A percentile compares a stretch with the other conserved stretches of the same genome.
These are phyloP conservation scores for Aspergillus bridgeri DNA, from an alignment of 495 filamentous ascomycete species.

Conservation along the genomic window DNA sequence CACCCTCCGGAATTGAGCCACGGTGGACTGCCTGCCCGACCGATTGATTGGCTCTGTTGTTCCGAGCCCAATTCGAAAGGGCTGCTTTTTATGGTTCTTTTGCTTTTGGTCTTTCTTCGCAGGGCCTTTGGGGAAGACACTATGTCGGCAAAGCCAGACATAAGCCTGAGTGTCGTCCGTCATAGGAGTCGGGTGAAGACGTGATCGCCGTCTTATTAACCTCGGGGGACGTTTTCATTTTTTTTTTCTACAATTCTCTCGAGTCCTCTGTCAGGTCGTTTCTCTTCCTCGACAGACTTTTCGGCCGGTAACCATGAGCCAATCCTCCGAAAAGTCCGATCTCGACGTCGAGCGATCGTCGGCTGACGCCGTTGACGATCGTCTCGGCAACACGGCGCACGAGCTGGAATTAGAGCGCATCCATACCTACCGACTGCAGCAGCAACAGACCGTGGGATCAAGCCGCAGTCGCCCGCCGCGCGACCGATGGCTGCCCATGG, in stretches of 20 bases:
- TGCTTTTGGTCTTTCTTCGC: not conserved
- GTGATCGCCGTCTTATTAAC: not conserved
- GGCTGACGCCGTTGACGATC: not conserved
- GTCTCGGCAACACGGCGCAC: slow-evolving; percentile 10
- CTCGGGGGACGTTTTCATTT: not conserved
- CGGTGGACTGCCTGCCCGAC: not conserved
- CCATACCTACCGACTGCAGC: slow-evolving; percentile 30
- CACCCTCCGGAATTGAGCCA: not conserved
- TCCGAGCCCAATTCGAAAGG: not conserved
- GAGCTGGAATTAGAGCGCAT: slow-evolving; percentile 22
- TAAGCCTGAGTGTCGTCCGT: not conserved
- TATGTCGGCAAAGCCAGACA: not conserved
- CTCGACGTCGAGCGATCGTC: not conserved
- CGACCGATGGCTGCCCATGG: slow-evolving; percentile 30
- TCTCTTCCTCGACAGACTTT: not conserved
- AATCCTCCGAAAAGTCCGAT: not conserved
- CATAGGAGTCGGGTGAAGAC: not conserved
- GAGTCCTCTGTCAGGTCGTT: not conserved
- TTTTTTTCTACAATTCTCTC: not conserved
- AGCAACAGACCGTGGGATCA: slow-evolving; percentile 28
- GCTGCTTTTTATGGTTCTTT: not conserved
- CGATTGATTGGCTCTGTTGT: not conserved
- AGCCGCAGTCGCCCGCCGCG: slow-evolving; percentile 22
- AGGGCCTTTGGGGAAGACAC: not conserved
- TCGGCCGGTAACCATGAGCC: not conserved